Evolutionary conservation across 352 stramenopile species (phyloP).

Genomic region (Pythium guiyangense): DNA sequence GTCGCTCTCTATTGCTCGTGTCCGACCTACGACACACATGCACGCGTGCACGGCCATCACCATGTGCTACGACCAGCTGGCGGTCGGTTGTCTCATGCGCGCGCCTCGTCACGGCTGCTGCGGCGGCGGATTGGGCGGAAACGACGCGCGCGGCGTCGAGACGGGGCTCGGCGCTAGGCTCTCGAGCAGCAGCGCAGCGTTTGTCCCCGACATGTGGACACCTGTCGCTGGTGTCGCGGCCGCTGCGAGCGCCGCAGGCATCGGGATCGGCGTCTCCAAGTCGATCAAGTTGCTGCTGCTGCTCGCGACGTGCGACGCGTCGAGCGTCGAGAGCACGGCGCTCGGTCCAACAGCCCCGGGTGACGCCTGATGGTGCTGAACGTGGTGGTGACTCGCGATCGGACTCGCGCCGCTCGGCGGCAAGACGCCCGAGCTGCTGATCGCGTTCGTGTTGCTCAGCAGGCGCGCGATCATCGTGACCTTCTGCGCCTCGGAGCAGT

Average conservation of each 20-base stretch:
- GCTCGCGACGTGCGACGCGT: too few relatives aligned
- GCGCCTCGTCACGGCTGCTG: background rate
- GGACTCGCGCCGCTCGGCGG: background rate
- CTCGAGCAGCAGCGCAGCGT: conserved; percentile 15
- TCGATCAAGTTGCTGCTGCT: conserved; percentile 19
- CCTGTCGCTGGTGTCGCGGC: conserved; percentile 5
- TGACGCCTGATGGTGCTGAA: too few relatives aligned
- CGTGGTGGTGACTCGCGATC: too few relatives aligned
- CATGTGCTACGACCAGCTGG: too few relatives aligned
- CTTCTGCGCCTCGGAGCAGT: conserved; percentile 87
- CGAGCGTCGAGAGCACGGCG: too few relatives aligned
- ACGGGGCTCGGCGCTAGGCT: conserved; percentile 16
- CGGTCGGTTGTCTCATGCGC: too few relatives aligned
- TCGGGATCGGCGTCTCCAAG: conserved; percentile 44
- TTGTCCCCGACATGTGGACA: too few relatives aligned
- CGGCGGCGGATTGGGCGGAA: conserved; percentile 8
- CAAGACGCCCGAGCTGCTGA: conserved; percentile 40
- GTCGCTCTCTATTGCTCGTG: too few relatives aligned
- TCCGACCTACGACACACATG: too few relatives aligned
- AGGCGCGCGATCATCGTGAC: conserved; percentile 84
- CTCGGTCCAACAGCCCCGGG: too few relatives aligned
- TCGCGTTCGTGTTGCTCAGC: conserved; percentile 82
- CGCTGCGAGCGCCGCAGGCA: conserved; percentile 31
- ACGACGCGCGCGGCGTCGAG: conserved; percentile 8
- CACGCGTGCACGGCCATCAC: too few relatives aligned